Conservation (phyloP, 805 yeast species). For the Wickerhamomyces xylosicus region DNA sequence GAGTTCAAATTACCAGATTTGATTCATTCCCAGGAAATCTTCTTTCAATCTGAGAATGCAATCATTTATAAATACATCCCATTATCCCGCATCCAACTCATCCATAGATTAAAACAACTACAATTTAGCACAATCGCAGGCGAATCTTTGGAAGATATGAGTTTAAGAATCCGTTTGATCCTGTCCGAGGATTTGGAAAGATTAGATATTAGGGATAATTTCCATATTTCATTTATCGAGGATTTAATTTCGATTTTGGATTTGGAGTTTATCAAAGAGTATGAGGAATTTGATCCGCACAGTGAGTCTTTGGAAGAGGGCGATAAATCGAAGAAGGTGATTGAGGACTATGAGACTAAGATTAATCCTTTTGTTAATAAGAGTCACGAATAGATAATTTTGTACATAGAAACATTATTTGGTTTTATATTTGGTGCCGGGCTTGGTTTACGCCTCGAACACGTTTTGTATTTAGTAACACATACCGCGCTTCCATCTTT, state of each 20-base stretch:
- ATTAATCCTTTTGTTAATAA: slow-evolving; percentile 7
- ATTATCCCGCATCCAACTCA: background rate
- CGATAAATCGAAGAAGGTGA: background rate
- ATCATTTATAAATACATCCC: background rate
- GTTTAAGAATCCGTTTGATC: background rate
- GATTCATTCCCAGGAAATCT: background rate
- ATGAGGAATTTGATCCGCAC: background rate
- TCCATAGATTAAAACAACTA: background rate
- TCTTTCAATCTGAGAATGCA: background rate
- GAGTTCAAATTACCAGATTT: background rate
- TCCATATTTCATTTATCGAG: background rate
- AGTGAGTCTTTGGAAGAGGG: background rate
- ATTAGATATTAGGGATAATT: background rate
- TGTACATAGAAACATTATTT: too few relatives aligned
- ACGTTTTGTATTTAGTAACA: too few relatives aligned
- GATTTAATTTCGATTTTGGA: background rate
- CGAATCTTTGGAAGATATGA: background rate
- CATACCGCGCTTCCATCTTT: too few relatives aligned
- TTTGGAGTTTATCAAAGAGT: slow-evolving; percentile 1
- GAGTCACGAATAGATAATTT: background rate
- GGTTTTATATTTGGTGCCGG: too few relatives aligned
- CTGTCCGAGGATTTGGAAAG: background rate
- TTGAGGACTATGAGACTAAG: slow-evolving; percentile 6
- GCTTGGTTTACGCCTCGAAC: too few relatives aligned
- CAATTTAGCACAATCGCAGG: background rate